Evolutionary conservation across 2,329 filamentous ascomycete genomes (phyloP).

Genomic region (Leptographium galeiforme): DNA sequence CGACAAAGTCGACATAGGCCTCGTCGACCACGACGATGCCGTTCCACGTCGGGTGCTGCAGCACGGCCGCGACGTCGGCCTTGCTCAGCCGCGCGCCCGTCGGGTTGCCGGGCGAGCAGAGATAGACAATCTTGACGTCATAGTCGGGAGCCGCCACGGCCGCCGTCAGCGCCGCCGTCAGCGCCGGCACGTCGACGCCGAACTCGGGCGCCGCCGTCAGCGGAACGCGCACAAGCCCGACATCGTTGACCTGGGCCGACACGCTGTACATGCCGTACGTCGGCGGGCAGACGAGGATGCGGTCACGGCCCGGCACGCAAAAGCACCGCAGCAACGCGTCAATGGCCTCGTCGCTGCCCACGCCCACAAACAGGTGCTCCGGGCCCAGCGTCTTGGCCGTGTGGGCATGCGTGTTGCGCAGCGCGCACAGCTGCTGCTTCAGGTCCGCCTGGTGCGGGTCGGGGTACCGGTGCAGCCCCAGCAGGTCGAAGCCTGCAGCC

Average conservation of each 20-base stretch:
- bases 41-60: conserved; percentile 88
- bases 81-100: conserved; percentile 71
- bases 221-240: conserved; percentile 75
- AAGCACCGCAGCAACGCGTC: conserved; percentile 89
- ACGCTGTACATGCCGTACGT: conserved; percentile 99
- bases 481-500: conserved; percentile 51
- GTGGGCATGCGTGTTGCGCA: conserved; percentile 78
- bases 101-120: conserved; percentile 92
- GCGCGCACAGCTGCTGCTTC: conserved; percentile 72
- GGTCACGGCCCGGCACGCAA: conserved; percentile 74
- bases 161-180: conserved; percentile 45
- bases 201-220: conserved; percentile 61
- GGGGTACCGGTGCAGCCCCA: conserved; percentile 83
- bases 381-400: conserved; percentile 60
- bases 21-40: conserved; percentile 88
- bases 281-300: conserved; percentile 86
- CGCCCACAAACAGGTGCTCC: conserved; percentile 83
- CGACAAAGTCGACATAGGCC: conserved; percentile 89
- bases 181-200: conserved; percentile 54
- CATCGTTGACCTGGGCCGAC: conserved; percentile 86
- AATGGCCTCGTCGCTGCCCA: conserved; percentile 93
- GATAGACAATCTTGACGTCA: conserved; percentile 75
- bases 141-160: conserved; percentile 19
- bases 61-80: conserved; percentile 55
- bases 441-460: conserved; percentile 85